A percentile compares a stretch with the other conserved stretches of the same genome.
phyloP scores from a whole-genome alignment of 2,329 filamentous ascomycete genomes.

The Neospermospora avenae region DNA sequence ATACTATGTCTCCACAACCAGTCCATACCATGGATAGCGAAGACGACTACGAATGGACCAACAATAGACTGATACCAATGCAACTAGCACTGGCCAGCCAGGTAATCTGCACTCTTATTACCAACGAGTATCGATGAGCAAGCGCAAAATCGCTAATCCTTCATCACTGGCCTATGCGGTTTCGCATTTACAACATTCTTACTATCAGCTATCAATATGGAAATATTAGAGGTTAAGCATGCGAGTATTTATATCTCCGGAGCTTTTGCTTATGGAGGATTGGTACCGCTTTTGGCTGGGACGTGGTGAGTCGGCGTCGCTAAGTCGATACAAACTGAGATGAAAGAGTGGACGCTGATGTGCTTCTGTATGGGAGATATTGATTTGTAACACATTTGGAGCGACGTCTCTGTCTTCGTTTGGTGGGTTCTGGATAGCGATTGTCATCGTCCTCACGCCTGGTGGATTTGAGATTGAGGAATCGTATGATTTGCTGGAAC shows the following conservation, averaged over 20 bases:
- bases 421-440: conserved; percentile 79
- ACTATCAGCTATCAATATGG: conserved; percentile 70
- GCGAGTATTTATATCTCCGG: conserved; percentile 67
- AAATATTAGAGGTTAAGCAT: conserved; percentile 53
- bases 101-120: conserved; percentile 15
- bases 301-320: conserved; percentile 93
- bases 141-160: conserved; percentile 41
- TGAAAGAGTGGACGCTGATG: too few species aligned
- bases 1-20: background rate
- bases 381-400: conserved; percentile 83
- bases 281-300: conserved; percentile 75
- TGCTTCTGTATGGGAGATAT: conserved; percentile 76
- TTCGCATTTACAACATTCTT: conserved; percentile 43
- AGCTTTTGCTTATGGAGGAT: conserved; percentile 72
- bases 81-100: conserved; percentile 12
- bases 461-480: conserved; percentile 58
- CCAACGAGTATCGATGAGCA: conserved; percentile 15
- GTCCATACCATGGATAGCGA: background rate
- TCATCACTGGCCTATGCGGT: conserved; percentile 12
- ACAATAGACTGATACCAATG: background rate
- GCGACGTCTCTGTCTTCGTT: conserved; percentile 78
- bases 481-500: conserved; percentile 47
- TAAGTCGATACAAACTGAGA: too few species aligned
- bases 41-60: conserved; percentile 1
- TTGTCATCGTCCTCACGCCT: conserved; percentile 69